Base-by-base conservation (phyloP, 306 rosid genomes). In the Ammopiptanthus mongolicus region DNA sequence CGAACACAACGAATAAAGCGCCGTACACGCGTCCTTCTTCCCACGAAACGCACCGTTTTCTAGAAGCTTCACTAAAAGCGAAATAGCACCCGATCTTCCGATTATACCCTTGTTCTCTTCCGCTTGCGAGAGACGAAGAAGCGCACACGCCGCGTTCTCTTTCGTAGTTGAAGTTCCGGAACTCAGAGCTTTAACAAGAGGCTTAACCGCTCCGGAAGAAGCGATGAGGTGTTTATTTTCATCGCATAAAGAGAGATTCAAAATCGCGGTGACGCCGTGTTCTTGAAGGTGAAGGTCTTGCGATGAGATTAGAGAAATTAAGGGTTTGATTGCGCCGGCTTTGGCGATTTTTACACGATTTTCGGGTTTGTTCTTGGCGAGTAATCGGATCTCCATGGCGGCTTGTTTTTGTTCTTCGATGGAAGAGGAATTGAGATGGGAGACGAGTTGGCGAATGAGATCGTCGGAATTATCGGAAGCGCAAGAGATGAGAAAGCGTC, bases 11-110 rank as follows among this genome's bases (percentile, higher is more conserved):
- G 97, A 87, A 34, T 90, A 95, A 9, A 95, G 83, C 5, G 99
- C 91, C 79, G 99, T 95, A 33, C 97, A 92, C 3, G 99, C 97
- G 87, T 95, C 99, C 82, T 95, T 95, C 85, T 90, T 92, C 63
- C 81, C 99, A 0, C 99, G 90, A 60, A 86, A 14, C 0, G 92
- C 92, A 0, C 97, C 96, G 83, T 6, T 82, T 67, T 74, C 96
- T 5, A 95, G 86, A 44, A 95, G 97, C 52, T 56, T 84, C 83
- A 92, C 97, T 7, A 92, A 83, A 5, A 76, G 80, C 5, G 97
- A 97, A 73, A 95, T 89, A 51, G 97, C 99, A 44, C 99, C 99
- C 1, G 90, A 87, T 82, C 93, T 81, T 19, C 99, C 99, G 29
- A 95, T 95, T 23, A 89, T 85, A 23, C 85, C 42, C 78, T 95